A percentile compares a stretch with the other conserved stretches of the same genome.
Conservation (phyloP, 768 basidiomycete species). For the Tylopilus rubrobrunneus region DNA sequence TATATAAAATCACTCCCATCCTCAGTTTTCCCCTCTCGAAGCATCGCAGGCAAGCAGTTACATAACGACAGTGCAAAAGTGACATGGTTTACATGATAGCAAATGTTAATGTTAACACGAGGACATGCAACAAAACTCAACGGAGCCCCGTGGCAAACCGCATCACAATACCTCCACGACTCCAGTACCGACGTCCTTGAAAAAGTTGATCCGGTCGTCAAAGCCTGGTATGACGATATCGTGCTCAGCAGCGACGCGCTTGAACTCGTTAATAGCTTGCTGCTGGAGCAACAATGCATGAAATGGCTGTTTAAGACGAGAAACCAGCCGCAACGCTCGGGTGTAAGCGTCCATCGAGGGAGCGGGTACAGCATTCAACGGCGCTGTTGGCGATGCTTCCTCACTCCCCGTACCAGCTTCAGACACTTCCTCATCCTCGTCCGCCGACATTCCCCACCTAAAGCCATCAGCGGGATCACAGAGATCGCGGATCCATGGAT, state of each 20-base stretch:
- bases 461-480: neutral
- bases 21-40: too few species aligned
- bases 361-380: neutral
- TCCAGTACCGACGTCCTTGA: neutral
- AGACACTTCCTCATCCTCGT: neutral
- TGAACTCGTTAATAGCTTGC: neutral
- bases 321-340: neutral
- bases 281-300: neutral
- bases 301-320: neutral
- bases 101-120: too few species aligned
- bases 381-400: neutral
- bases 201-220: neutral
- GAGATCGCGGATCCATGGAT: conserved; percentile 9
- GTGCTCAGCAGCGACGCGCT: neutral
- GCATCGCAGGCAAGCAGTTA: too few species aligned
- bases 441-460: neutral
- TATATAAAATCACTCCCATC: too few species aligned
- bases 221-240: neutral
- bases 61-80: too few species aligned
- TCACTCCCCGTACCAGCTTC: too few species aligned
- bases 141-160: too few species aligned
- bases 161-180: neutral
- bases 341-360: neutral
- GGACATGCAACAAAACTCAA: too few species aligned
- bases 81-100: too few species aligned